Evolutionary conservation across 768 basidiomycete genomes (phyloP), one percentile per base, ranked within the genome.

Genomic region (Stropharia rugosoannulata): DNA sequence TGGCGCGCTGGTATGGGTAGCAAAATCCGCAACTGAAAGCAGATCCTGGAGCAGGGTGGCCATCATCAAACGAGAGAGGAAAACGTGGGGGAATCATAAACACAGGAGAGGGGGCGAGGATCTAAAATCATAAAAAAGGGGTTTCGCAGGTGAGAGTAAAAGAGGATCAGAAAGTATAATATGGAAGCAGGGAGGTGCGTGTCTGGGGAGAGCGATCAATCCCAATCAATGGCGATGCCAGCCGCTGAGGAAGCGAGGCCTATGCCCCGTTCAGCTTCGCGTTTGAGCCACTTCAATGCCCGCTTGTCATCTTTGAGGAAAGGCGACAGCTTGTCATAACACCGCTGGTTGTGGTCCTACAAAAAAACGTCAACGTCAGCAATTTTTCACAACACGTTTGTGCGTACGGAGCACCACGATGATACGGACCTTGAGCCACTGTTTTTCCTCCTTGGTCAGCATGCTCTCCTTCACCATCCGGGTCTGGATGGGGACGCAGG

Each of bases 401-500:
- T 38, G 48, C 56, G 42, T 12, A 48, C 51, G 32, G 43, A 36
- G 35, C 22, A 39, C 16, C 11, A 35, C 61, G 39, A 39, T n/a
- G 51, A 37, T 36, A 69, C 76, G 48, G 57, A 85, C 86, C 76
- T 88, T 89, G 47, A 98, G 65, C 96, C 96, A 98, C 52, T 80
- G 73, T 59, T 83, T 87, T 75, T 98, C 94, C 57, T 90, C 87
- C 67, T 87, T 90, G 15, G 88, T 85, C 54, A 98, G 81, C 82
- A 97, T 85, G 49, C 68, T 77, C 45, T 86, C 89, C 66, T 93
- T 89, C 49, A 98, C 87, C 85, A 98, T 89, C 62, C 83, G 80
- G 1, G 90, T 90, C 70, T 95, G 90, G 64, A 98, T 97, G 3
- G 96, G 96, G 9, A 98, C 95, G 73, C 90, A 87, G 2, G 95